These are phyloP conservation scores for Cladophialophora bantiana DNA, from an alignment of 2,329 filamentous ascomycete genomes.

Conservation along the genomic window DNA sequence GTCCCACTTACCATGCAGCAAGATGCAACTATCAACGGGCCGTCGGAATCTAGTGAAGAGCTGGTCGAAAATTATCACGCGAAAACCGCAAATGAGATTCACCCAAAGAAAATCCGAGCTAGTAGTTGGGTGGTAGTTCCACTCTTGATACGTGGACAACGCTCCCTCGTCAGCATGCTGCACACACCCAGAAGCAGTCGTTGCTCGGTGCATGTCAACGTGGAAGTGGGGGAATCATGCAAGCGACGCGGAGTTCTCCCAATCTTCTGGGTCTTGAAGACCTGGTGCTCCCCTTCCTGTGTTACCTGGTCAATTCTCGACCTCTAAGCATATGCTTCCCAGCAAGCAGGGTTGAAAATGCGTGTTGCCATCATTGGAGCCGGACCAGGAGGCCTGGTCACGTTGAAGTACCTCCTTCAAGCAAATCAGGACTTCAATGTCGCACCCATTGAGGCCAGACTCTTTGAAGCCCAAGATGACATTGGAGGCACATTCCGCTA, in stretches of 20 bases:
- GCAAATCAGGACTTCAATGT: conserved; percentile 13
- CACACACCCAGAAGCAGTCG: conserved; percentile 3
- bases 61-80: not conserved
- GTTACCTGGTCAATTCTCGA: not conserved
- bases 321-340: not conserved
- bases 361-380: conserved; percentile 24
- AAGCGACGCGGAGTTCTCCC: conserved; percentile 9
- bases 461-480: conserved; percentile 23
- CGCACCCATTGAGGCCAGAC: conserved; percentile 13
- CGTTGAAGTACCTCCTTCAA: conserved; percentile 22
- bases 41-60: not conserved
- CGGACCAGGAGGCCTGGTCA: conserved; percentile 23
- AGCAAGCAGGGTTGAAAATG: conserved; percentile 12
- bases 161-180: conserved; percentile 3
- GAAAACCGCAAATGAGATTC: not conserved
- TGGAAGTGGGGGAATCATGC: conserved; percentile 18
- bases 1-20: not conserved
- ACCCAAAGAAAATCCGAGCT: not conserved
- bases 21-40: not conserved
- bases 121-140: not conserved
- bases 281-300: not conserved
- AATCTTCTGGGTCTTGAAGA: conserved; percentile 8
- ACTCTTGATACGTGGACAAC: conserved; percentile 7
- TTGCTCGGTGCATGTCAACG: conserved; percentile 6
- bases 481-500: conserved; percentile 25